Percentiles rank a stretch among this genome's conserved stretches.
Evolutionary conservation across 768 basidiomycete species (phyloP).

Genomic region (Leccinum arenicola): DNA sequence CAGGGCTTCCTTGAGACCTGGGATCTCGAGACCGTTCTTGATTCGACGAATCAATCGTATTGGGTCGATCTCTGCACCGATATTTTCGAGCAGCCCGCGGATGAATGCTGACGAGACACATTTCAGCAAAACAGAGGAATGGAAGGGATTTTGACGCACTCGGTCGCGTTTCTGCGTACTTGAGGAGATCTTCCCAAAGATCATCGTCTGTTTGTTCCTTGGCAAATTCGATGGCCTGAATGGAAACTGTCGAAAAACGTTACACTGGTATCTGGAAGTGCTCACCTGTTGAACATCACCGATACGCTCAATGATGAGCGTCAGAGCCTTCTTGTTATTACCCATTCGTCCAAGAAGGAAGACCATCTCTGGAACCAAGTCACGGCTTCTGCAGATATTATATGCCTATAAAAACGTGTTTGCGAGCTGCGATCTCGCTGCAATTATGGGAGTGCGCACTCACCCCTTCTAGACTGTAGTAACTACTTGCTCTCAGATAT

Average conservation of each 20-base stretch:
- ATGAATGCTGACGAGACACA: slow-evolving; percentile 68
- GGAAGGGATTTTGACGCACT: slow-evolving; percentile 40
- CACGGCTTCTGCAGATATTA: slow-evolving; percentile 76
- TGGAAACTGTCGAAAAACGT: neutral
- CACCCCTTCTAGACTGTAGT: slow-evolving; percentile 86
- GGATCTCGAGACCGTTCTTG: slow-evolving; percentile 94
- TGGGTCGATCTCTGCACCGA: slow-evolving; percentile 94
- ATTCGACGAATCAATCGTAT: slow-evolving; percentile 92
- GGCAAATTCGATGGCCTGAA: slow-evolving; percentile 93
- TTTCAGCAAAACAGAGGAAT: neutral
- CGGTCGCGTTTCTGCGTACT: slow-evolving; percentile 92
- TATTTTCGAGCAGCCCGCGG: slow-evolving; percentile 90
- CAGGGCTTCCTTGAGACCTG: slow-evolving; percentile 88
- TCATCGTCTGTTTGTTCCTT: slow-evolving; percentile 97
- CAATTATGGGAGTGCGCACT: neutral
- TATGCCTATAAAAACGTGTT: slow-evolving; percentile 59
- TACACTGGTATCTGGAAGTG: neutral
- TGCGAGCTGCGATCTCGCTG: neutral
- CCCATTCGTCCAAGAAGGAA: slow-evolving; percentile 97
- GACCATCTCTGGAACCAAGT: slow-evolving; percentile 94
- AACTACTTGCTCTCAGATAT: slow-evolving; percentile 86
- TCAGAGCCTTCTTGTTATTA: slow-evolving; percentile 92
- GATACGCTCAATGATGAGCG: slow-evolving; percentile 90
- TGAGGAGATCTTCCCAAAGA: slow-evolving; percentile 94
- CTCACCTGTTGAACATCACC: slow-evolving; percentile 87